These are phyloP conservation scores for Lathyrus oleraceus DNA, from an alignment of 306 rosid genomes.

Conservation along the genomic window DNA sequence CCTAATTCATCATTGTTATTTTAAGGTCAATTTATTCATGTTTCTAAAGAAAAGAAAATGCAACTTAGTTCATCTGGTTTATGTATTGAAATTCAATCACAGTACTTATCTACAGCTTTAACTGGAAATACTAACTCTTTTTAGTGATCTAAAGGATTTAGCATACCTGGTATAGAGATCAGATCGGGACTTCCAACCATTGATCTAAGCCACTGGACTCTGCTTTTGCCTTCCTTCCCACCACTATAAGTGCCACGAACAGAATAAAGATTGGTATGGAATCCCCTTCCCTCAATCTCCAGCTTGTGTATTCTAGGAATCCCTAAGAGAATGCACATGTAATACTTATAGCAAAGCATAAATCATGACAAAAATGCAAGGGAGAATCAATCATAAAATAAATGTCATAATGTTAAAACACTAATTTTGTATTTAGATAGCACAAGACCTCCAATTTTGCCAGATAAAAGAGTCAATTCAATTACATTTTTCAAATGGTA, in stretches of 20 bases:
- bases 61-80: neutral
- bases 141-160: slow-evolving; percentile 26
- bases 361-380: slow-evolving; percentile 1
- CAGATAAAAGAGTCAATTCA: neutral
- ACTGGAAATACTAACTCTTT: neutral
- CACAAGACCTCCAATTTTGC: slow-evolving; percentile 11
- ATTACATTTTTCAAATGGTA: neutral
- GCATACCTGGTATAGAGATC: slow-evolving; percentile 89
- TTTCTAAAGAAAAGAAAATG: too few species aligned
- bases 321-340: slow-evolving; percentile 47
- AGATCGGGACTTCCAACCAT: slow-evolving; percentile 99
- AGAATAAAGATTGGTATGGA: slow-evolving; percentile 95
- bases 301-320: slow-evolving; percentile 86
- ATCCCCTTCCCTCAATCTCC: slow-evolving; percentile 98
- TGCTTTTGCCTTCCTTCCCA: slow-evolving; percentile 97
- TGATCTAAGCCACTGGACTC: slow-evolving; percentile 98
- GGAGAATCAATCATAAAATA: slow-evolving; percentile 14
- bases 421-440: neutral
- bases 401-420: slow-evolving; percentile 27
- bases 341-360: slow-evolving; percentile 10
- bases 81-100: slow-evolving; percentile 14
- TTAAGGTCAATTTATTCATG: too few species aligned
- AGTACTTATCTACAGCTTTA: slow-evolving; percentile 5
- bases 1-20: too few species aligned
- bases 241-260: slow-evolving; percentile 89